phyloP scores from a whole-genome alignment of 306 rosid genomes.

The Malus asiatica region DNA sequence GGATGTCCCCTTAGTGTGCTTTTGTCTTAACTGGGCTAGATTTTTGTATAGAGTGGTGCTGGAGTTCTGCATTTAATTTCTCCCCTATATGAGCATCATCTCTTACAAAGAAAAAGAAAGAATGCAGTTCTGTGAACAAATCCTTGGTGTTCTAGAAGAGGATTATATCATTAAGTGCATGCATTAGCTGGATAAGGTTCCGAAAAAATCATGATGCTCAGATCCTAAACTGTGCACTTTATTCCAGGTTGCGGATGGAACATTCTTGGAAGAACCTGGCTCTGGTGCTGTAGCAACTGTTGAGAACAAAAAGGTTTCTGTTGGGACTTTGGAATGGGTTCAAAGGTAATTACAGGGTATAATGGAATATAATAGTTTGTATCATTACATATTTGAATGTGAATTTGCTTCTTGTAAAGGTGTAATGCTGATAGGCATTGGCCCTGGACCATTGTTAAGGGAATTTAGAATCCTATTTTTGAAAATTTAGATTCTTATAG shows the following conservation, averaged over 20 bases:
- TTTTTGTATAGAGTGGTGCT: neutral
- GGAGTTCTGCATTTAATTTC: neutral
- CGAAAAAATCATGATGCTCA: neutral
- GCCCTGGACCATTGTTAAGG: neutral
- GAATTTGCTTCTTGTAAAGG: neutral
- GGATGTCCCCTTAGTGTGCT: neutral
- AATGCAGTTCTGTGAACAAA: neutral
- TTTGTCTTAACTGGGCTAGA: neutral
- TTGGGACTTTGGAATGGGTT: slow-evolving; percentile 92
- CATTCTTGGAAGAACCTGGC: slow-evolving; percentile 95
- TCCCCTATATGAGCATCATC: neutral
- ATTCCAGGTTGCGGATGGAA: slow-evolving; percentile 69
- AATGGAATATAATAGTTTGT: neutral
- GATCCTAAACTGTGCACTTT: neutral
- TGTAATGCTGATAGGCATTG: neutral
- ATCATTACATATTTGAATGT: neutral
- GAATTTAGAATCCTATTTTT: neutral
- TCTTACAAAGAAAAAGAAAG: neutral
- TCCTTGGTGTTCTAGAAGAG: neutral
- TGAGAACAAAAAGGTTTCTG: slow-evolving; percentile 60
- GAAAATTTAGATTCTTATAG: neutral
- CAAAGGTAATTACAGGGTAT: slow-evolving; percentile 40
- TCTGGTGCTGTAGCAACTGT: slow-evolving; percentile 87
- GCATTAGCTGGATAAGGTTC: neutral
- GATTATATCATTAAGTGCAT: neutral